Percentiles rank a stretch among this genome's conserved stretches.
Evolutionary conservation across 2,329 filamentous ascomycete genomes (phyloP).

Genomic region (Cladosporium sphaerospermum): DNA sequence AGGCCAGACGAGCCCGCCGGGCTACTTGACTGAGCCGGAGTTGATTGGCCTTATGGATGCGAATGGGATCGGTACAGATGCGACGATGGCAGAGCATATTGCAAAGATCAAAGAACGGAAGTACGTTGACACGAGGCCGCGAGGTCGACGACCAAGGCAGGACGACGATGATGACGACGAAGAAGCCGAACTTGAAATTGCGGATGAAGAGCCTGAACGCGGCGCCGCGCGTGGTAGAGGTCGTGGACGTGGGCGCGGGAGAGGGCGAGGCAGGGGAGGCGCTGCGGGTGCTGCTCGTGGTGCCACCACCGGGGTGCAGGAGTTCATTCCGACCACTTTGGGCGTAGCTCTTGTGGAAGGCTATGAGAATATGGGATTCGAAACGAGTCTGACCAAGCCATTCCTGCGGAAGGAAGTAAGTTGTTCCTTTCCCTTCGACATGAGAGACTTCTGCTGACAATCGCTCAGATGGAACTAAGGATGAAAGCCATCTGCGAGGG

Average conservation of each 20-base stretch:
- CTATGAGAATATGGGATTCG: constrained; percentile 89
- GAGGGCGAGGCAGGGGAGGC: constrained; percentile 39
- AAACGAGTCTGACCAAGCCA: constrained; percentile 88
- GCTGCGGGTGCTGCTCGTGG: constrained; percentile 46
- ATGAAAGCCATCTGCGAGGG: constrained; percentile 98
- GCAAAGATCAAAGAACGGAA: constrained; percentile 86
- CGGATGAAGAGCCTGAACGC: constrained; percentile 30
- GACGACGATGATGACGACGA: constrained; percentile 30
- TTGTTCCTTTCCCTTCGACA: no score
- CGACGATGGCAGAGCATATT: constrained; percentile 98
- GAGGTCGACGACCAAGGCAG: constrained; percentile 26
- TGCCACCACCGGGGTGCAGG: constrained; percentile 54
- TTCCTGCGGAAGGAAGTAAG: constrained; percentile 80
- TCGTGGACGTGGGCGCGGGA: constrained; percentile 31
- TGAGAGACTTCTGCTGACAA: constrained; percentile 7
- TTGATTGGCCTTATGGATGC: constrained; percentile 96
- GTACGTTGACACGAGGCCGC: constrained; percentile 67
- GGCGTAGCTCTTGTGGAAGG: constrained; percentile 89
- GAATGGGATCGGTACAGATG: constrained; percentile 96
- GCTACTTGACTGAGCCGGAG: constrained; percentile 89
- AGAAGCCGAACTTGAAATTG: constrained; percentile 28
- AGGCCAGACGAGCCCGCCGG: constrained; percentile 79
- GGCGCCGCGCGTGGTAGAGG: constrained; percentile 34
- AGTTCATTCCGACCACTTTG: constrained; percentile 88
- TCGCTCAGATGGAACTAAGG: constrained; percentile 70